Base-by-base conservation (phyloP, 1,284 basidiomycete species). In the Cryptococcus floricola region DNA sequence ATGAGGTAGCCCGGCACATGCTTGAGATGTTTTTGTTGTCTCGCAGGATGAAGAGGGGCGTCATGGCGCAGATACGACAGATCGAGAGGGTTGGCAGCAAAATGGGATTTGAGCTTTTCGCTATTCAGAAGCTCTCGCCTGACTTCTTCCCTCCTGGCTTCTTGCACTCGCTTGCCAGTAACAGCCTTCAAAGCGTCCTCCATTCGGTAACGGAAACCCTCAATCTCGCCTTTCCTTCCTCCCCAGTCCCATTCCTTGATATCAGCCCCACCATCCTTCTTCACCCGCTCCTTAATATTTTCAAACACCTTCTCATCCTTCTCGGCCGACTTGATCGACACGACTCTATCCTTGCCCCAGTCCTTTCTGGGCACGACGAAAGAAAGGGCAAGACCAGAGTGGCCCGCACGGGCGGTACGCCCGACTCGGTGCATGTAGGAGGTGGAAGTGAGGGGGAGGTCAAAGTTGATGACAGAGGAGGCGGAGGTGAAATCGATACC, bases 181-280 rank as follows among this genome's bases (percentile, higher is more conserved):
- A 98, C 93, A 51, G 87, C 84, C 62, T 91, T 82, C 64, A 98
- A 75, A 2, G 92, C 96, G 74, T 98, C 96, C 70, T 94, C 90
- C 91, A 98, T 98, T 52, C 96, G 84, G 78, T 99, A 99, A 64
- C 94, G 81, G 80, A 99, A 99, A n/a, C 91, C 93, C 67, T 98
- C 93, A 42, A 98, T 91, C 79, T 96, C 77, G 37, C 68, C 64
- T 43, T 75, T 75, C 87, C 77, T 85, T 83, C 88, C 89, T 86
- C 75, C 97, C 92, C 71, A 98, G 90, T 86, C 84, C 79, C 96
- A 99, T 74, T 93, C 92, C 73, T 90, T 88, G 62, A 97, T 83
- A 63, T 88, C 84, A 54, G 85, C 86, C 3, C 57, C 64, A 28
- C 87, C 88, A 39, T 85, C 85, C 5, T 79, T 84, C 70, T 88